phyloP scores from a whole-genome alignment of 2,329 filamentous ascomycete genomes.

The Neonectria hederae region DNA sequence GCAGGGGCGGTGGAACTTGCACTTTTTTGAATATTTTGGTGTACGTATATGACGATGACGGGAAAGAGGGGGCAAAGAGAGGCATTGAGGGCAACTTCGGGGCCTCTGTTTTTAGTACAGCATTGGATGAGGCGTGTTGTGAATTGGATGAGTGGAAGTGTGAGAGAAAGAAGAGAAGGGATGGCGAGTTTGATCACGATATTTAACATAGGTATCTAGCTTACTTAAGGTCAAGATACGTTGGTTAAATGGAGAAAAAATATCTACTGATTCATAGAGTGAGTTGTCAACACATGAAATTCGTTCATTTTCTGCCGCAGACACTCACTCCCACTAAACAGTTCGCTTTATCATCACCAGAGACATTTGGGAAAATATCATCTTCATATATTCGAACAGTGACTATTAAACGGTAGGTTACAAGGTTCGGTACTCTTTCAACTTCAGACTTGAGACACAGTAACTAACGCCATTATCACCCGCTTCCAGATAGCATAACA shows the following conservation, averaged over 20 bases:
- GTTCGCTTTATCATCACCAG: no score
- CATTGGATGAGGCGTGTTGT: constrained; percentile 12
- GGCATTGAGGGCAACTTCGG: constrained; percentile 30
- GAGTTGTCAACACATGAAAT: no score
- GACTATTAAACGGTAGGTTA: constrained; percentile 24
- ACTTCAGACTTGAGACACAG: neutral
- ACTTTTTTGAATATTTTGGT: constrained; percentile 17
- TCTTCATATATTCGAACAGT: constrained; percentile 14
- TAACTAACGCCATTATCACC: neutral
- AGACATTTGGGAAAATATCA: neutral
- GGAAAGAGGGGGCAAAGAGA: constrained; percentile 26
- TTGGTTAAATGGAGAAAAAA: neutral
- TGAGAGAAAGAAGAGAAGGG: neutral
- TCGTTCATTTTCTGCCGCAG: no score
- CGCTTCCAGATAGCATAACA: constrained; percentile 4
- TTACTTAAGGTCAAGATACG: neutral
- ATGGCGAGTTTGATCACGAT: neutral
- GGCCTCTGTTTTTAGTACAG: constrained; percentile 15
- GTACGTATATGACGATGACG: constrained; percentile 34
- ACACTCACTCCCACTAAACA: no score
- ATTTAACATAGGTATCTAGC: neutral
- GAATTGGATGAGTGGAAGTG: neutral
- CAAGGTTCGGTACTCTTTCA: neutral
- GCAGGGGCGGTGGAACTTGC: constrained; percentile 13
- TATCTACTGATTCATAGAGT: no score